Conservation (phyloP, 257 asterid genomes). For the Solanum habrochaites region DNA sequence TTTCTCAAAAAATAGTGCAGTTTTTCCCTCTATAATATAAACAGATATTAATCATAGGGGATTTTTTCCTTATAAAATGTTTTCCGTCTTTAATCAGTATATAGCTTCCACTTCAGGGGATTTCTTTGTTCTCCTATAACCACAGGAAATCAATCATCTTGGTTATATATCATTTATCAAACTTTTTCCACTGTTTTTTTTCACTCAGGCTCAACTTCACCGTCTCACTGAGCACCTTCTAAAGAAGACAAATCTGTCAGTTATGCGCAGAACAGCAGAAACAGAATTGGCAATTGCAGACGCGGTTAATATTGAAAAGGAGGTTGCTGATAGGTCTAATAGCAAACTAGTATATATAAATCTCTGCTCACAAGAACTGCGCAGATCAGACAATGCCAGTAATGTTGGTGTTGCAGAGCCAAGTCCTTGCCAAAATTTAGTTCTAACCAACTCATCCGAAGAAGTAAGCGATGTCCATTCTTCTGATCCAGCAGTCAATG, state of each 20-base stretch:
- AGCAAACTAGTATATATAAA: conserved; percentile 86
- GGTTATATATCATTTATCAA: not conserved
- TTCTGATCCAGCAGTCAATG: conserved; percentile 44
- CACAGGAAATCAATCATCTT: not conserved
- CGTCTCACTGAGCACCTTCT: conserved; percentile 83
- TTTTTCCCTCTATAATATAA: not conserved
- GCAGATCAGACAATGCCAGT: conserved; percentile 38
- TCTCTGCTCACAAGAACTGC: conserved; percentile 84
- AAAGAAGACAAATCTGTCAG: conserved; percentile 52
- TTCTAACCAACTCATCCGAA: conserved; percentile 15
- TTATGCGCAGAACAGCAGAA: conserved; percentile 59
- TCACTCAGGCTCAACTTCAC: conserved; percentile 77
- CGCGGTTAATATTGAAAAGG: conserved; percentile 83
- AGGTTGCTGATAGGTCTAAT: conserved; percentile 76
- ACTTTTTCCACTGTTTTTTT: not conserved
- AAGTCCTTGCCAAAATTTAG: conserved; percentile 26
- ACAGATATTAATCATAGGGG: not conserved
- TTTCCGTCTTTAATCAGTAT: not conserved
- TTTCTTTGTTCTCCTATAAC: not conserved
- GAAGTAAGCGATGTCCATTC: conserved; percentile 21
- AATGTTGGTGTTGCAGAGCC: conserved; percentile 25
- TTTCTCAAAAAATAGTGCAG: not conserved
- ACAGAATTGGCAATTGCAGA: conserved; percentile 95
- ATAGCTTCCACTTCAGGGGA: not conserved
- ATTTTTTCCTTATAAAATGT: not conserved